Evolutionary conservation across 73 alveolate genomes (phyloP).

Genomic region (Paramecium biaurelia): DNA sequence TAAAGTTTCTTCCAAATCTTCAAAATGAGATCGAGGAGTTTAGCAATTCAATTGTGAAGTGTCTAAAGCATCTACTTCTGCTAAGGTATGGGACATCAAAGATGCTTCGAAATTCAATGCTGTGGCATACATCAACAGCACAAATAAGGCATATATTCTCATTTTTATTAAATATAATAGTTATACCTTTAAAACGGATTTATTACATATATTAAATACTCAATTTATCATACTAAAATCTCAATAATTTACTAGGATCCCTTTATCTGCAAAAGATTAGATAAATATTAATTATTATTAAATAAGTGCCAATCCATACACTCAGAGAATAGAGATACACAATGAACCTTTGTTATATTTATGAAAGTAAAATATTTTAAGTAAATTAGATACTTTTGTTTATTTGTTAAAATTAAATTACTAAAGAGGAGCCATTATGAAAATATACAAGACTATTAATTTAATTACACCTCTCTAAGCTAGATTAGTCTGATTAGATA

Average conservation of each 20-base stretch:
- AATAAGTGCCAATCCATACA: neutral
- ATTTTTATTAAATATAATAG: neutral
- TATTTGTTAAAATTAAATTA: neutral
- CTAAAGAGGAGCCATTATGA: too few relatives aligned
- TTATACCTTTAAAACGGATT: neutral
- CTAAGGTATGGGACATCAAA: slow-evolving; percentile 42
- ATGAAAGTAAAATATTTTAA: neutral
- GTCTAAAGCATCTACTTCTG: slow-evolving; percentile 44
- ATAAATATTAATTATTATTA: neutral
- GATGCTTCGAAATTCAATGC: slow-evolving; percentile 44
- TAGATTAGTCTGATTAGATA: neutral
- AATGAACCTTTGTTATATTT: neutral
- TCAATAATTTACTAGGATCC: neutral
- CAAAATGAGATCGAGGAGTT: slow-evolving; percentile 50
- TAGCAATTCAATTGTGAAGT: slow-evolving; percentile 24
- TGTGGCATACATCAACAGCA: slow-evolving; percentile 18
- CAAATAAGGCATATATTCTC: neutral
- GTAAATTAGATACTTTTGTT: neutral
- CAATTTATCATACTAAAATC: neutral
- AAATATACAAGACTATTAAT: neutral
- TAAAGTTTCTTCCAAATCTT: neutral
- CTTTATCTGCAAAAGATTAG: neutral
- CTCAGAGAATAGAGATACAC: neutral
- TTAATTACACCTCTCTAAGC: neutral
- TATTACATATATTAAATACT: neutral